Conservation (phyloP, 768 basidiomycete genomes). For the Trametes maxima region DNA sequence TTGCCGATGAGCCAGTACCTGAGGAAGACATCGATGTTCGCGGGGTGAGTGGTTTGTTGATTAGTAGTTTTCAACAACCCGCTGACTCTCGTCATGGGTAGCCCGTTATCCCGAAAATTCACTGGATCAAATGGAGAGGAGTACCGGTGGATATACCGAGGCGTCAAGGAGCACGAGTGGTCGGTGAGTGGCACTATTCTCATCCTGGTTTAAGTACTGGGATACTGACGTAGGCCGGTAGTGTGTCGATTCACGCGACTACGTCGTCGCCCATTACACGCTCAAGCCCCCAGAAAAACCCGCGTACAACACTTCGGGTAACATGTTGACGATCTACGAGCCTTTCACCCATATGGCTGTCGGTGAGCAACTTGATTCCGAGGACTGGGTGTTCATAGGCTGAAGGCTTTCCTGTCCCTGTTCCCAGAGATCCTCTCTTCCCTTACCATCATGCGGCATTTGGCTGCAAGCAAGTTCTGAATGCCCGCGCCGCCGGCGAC, state of each 20-base stretch:
- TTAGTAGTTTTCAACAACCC: background rate
- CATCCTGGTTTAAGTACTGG: background rate
- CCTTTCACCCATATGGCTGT: constrained; percentile 52
- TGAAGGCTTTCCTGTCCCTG: background rate
- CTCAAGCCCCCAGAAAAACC: constrained; percentile 56
- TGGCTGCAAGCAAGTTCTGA: constrained; percentile 46
- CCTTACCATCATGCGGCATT: constrained; percentile 65
- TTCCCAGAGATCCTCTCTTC: constrained; percentile 58
- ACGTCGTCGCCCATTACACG: constrained; percentile 66
- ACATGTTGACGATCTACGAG: constrained; percentile 62
- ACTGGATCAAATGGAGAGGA: constrained; percentile 67
- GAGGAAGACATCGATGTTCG: constrained; percentile 63
- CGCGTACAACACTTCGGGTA: constrained; percentile 63
- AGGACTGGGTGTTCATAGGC: constrained; percentile 9
- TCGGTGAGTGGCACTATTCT: constrained; percentile 52
- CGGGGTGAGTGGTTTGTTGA: constrained; percentile 49
- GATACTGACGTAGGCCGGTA: constrained; percentile 28
- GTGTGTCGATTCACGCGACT: constrained; percentile 58
- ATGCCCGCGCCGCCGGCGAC: no score
- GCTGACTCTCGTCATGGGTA: constrained; percentile 30
- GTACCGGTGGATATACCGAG: constrained; percentile 66
- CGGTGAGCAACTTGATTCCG: constrained; percentile 42
- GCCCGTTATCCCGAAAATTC: constrained; percentile 72
- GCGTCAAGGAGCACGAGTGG: constrained; percentile 68
- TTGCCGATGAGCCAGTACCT: constrained; percentile 68